Evolutionary conservation across 805 yeast genomes (phyloP).

Genomic region (Diddensiella santjacobensis): DNA sequence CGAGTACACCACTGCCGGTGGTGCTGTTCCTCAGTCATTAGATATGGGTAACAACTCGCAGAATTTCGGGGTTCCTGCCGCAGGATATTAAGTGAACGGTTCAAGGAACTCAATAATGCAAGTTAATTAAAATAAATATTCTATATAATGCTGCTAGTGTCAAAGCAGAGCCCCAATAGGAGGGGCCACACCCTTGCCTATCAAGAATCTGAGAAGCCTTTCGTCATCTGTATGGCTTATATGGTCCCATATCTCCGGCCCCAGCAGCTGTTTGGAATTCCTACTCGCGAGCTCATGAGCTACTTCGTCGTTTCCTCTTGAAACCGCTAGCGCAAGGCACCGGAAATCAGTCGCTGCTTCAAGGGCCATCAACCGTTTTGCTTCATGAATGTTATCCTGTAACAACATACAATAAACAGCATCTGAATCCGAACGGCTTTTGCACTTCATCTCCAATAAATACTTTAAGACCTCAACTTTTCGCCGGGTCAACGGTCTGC

Average conservation of each 20-base stretch:
- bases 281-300: neutral
- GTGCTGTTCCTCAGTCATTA: neutral
- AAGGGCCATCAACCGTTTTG: neutral
- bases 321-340: neutral
- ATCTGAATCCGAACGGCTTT: slow-evolving; percentile 3
- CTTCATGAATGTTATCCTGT: neutral
- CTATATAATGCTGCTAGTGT: neutral
- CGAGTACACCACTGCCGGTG: slow-evolving; percentile 46
- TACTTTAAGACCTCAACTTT: slow-evolving; percentile 18
- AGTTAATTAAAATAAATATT: no score
- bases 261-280: neutral
- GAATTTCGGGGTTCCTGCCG: neutral
- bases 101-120: no score
- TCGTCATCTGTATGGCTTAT: neutral
- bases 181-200: neutral
- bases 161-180: neutral
- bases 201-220: neutral
- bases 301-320: neutral
- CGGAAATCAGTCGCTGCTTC: neutral
- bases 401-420: neutral
- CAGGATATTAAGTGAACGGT: neutral
- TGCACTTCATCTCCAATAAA: slow-evolving; percentile 22
- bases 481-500: slow-evolving; percentile 36
- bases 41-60: neutral
- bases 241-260: neutral